Conservation (phyloP, 495 filamentous ascomycete species). For the Penicillium pancosmium region DNA sequence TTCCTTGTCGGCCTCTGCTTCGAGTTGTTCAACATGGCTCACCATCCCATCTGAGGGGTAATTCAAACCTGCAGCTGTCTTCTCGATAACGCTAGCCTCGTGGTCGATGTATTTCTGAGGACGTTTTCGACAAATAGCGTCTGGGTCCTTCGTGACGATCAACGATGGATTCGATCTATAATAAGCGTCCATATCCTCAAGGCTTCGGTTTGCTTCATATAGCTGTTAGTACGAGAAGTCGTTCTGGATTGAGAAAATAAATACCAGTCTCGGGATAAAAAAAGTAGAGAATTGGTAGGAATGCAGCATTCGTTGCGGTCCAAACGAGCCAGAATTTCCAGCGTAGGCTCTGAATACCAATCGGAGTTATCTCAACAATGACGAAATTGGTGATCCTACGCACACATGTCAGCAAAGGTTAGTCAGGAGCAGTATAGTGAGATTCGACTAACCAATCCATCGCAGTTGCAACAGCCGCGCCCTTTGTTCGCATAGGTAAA, state of each 20-base stretch:
- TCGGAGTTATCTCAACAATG: slow-evolving; percentile 2
- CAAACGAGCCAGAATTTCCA: slow-evolving; percentile 62
- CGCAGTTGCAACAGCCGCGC: slow-evolving; percentile 42
- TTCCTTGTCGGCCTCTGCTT: too few relatives aligned
- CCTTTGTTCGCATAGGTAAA: slow-evolving; percentile 55
- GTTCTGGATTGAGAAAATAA: background rate
- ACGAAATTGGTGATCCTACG: background rate
- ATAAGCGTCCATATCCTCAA: background rate
- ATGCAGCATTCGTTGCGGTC: slow-evolving; percentile 57
- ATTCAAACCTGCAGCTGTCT: too few relatives aligned
- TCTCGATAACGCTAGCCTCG: too few relatives aligned
- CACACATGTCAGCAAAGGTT: too few relatives aligned
- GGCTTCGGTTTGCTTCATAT: background rate
- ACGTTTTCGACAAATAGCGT: background rate
- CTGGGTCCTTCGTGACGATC: background rate
- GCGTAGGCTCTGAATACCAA: background rate
- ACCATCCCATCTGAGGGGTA: too few relatives aligned
- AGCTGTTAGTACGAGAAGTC: too few relatives aligned
- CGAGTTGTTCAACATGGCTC: too few relatives aligned
- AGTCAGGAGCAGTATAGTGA: too few relatives aligned
- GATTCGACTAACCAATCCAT: background rate
- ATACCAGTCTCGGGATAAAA: slow-evolving; percentile 62
- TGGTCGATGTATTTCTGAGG: background rate
- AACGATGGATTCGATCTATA: background rate
- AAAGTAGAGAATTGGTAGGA: slow-evolving; percentile 63